phyloP scores from a whole-genome alignment of 495 filamentous ascomycete genomes.

The Penicillium crystallinum region DNA sequence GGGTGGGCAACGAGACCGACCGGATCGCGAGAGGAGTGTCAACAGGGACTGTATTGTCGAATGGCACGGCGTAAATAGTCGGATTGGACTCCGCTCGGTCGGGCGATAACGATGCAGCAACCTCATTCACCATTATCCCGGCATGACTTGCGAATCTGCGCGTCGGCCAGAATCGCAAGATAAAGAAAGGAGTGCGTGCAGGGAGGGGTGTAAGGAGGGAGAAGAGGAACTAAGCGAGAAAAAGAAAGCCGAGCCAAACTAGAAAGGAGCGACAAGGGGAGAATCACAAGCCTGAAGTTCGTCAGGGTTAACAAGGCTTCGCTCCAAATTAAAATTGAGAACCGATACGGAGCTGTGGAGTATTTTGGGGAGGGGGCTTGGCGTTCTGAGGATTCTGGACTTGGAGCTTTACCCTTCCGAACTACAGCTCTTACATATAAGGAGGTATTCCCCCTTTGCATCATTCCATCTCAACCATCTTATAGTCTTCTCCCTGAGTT shows the following conservation, averaged over 20 bases:
- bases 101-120: constrained; percentile 30
- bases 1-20: constrained; percentile 28
- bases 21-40: constrained; percentile 22
- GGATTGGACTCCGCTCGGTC: constrained; percentile 27
- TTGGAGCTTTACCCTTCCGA: no score
- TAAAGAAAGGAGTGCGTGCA: not conserved
- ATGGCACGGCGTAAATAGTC: constrained; percentile 23
- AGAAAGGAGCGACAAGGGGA: constrained; percentile 9
- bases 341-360: constrained; percentile 14
- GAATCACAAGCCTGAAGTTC: constrained; percentile 13
- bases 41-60: constrained; percentile 25
- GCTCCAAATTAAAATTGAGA: constrained; percentile 20
- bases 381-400: constrained; percentile 1
- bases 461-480: not conserved
- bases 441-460: no score
- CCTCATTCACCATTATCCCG: constrained; percentile 38
- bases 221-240: not conserved
- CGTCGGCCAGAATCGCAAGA: constrained; percentile 5
- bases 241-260: not conserved
- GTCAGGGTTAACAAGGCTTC: constrained; percentile 7
- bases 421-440: no score
- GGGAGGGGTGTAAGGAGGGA: not conserved
- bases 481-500: not conserved
- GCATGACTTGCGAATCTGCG: constrained; percentile 32
- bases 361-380: constrained; percentile 16